Conservation (phyloP, 768 basidiomycete species). For the Chalciporus sphaerocephalus region DNA sequence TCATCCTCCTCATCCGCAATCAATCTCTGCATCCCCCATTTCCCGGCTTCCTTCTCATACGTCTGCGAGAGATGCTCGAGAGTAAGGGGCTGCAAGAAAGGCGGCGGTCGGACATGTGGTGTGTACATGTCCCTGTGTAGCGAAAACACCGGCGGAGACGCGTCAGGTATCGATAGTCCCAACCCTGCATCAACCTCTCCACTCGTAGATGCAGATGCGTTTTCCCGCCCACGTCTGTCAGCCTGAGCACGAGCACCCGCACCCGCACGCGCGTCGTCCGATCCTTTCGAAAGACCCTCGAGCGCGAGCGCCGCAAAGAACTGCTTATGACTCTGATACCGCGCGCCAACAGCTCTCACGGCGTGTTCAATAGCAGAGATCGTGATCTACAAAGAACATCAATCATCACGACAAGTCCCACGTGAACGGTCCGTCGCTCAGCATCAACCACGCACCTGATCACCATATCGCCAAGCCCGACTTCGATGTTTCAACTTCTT, state of each 20-base stretch:
- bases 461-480: conserved; percentile 53
- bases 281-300: conserved; percentile 1
- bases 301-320: conserved; percentile 37
- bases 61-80: conserved; percentile 19
- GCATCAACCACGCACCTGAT: conserved; percentile 35
- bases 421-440: not conserved
- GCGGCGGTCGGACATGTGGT: conserved; percentile 35
- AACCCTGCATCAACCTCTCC: no score
- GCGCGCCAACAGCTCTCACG: conserved; percentile 43
- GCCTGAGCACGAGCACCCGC: no score
- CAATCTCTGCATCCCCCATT: conserved; percentile 15
- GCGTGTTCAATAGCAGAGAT: conserved; percentile 45
- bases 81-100: conserved; percentile 8
- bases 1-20: conserved; percentile 23
- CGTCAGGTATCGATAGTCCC: conserved; percentile 8
- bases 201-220: no score
- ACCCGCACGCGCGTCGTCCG: not conserved
- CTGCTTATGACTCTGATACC: conserved; percentile 34
- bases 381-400: conserved; percentile 35
- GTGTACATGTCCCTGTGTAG: conserved; percentile 32
- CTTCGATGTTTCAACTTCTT: conserved; percentile 50
- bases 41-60: conserved; percentile 20
- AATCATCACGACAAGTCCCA: no score
- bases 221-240: no score
- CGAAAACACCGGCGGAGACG: conserved; percentile 7